Evolutionary conservation across 1,284 basidiomycete genomes (phyloP), one percentile per base, ranked within the genome.

Genomic region (Afroboletus lepidellus): DNA sequence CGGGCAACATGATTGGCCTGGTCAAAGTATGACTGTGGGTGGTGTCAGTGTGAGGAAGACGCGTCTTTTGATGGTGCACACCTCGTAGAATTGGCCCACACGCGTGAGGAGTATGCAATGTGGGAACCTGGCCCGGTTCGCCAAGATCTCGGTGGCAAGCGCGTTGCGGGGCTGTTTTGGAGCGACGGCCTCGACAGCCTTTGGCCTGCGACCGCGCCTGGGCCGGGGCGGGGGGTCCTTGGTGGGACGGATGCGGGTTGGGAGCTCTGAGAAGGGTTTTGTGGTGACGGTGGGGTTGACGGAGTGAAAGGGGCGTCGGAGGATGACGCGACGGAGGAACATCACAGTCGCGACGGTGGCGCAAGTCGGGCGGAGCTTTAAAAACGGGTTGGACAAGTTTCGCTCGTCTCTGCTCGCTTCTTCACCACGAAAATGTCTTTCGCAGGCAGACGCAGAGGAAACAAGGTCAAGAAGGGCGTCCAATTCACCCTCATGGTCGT

Each of bases 401-500:
- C 60, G 9, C 47, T 70, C 64, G 54, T 66, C 61, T 55, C 21
- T 50, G 48, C 52, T 57, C 63, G 45, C 55, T 54, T 59, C 56
- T 60, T 60, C 51, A 62, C 41, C 51, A 57, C 63, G 70, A 78
- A 65, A 73, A 90, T 90, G 87, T 89, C 87, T 65, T 88, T 87
- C 69, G 86, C 90, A 63, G 86, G 88, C 69, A 84, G 88, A 76
- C 87, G 90, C 68, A 84, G 90, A 72, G 89, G 87, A 75, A 96
- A 94, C 79, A 94, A 94, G 74, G 92, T 91, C 73, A 97, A 96
- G 78, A 96, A 96, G 83, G 93, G 93, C 73, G 90, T 96, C 50
- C 94, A 95, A 77, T 92, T 96, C 77, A 96, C 93, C 62, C 72
- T 94, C 62, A 94, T 94, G 92, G 92, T 95, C 49, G 92, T 95